Percentiles rank a stretch among this genome's conserved stretches.
These are phyloP conservation scores for Schizothecium vesticola DNA, from an alignment of 495 filamentous ascomycete genomes.

Conservation along the genomic window DNA sequence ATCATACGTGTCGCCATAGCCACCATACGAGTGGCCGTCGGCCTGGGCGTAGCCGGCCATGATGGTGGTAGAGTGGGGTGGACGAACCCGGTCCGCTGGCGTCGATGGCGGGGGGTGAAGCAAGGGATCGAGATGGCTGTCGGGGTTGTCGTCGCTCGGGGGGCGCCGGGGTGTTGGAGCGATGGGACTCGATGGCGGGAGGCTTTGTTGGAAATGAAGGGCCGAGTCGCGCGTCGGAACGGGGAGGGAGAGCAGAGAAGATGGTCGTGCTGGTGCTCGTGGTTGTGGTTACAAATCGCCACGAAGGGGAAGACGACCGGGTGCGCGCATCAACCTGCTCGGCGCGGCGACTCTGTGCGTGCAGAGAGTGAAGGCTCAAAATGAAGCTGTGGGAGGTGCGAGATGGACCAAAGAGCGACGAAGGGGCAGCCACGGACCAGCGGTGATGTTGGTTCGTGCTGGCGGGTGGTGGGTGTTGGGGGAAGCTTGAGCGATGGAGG, in stretches of 20 bases:
- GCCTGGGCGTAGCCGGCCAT: slow-evolving; percentile 26
- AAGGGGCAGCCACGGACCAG: not conserved
- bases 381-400: not conserved
- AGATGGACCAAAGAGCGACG: not conserved
- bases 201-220: not conserved
- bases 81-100: not conserved
- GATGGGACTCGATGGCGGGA: not conserved
- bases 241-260: not conserved
- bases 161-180: not conserved
- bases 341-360: slow-evolving; percentile 19
- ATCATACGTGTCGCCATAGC: slow-evolving; percentile 33
- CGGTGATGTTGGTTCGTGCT: not conserved
- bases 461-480: slow-evolving; percentile 1
- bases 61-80: slow-evolving; percentile 1
- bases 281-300: slow-evolving; percentile 26
- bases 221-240: not conserved
- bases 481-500: slow-evolving; percentile 4
- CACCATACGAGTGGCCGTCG: slow-evolving; percentile 16
- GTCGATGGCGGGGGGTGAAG: not conserved
- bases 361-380: not conserved
- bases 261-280: not conserved
- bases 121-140: not conserved
- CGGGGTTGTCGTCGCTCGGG: not conserved
- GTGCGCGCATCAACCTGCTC: slow-evolving; percentile 25
- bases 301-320: slow-evolving; percentile 11